These are phyloP conservation scores for Rauvolfia tetraphylla DNA, from an alignment of 257 asterid genomes.

Conservation along the genomic window DNA sequence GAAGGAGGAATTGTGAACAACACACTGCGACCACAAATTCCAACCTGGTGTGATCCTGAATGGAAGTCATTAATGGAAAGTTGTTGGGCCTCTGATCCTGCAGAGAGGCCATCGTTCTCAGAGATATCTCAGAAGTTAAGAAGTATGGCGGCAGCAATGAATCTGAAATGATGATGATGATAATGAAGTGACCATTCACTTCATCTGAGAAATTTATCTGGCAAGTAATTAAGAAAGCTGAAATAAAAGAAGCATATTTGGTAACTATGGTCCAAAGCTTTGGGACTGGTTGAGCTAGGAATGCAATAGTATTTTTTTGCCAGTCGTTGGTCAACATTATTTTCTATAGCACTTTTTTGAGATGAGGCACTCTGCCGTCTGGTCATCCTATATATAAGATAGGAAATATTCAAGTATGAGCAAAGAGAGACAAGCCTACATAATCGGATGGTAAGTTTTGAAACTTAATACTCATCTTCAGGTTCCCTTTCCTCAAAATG, in stretches of 20 bases:
- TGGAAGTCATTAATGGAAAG: constrained; percentile 97
- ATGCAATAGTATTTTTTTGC: constrained; percentile 3
- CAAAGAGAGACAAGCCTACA: constrained; percentile 6
- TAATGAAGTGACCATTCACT: background rate
- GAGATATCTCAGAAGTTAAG: constrained; percentile 89
- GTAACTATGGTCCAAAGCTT: background rate
- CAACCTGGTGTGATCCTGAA: constrained; percentile 97
- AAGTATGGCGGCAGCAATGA: constrained; percentile 95
- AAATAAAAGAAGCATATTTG: background rate
- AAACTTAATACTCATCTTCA: background rate
- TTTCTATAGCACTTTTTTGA: background rate
- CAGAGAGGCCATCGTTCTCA: constrained; percentile 77
- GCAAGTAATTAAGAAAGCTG: constrained; percentile 8
- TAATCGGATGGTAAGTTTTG: constrained; percentile 12
- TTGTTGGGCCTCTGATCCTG: constrained; percentile 76
- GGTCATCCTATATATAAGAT: constrained; percentile 6
- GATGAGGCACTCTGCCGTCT: background rate
- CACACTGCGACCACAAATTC: constrained; percentile 85
- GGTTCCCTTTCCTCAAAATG: background rate
- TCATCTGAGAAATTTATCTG: constrained; percentile 4
- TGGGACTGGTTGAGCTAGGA: background rate
- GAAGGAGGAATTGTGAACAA: constrained; percentile 92
- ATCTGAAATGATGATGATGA: constrained; percentile 52
- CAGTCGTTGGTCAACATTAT: background rate
- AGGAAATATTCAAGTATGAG: constrained; percentile 15